A percentile compares a stretch with the other conserved stretches of the same genome.
These are phyloP conservation scores for Talaromyces nanjingensis DNA, from an alignment of 495 filamentous ascomycete genomes.

Conservation along the genomic window DNA sequence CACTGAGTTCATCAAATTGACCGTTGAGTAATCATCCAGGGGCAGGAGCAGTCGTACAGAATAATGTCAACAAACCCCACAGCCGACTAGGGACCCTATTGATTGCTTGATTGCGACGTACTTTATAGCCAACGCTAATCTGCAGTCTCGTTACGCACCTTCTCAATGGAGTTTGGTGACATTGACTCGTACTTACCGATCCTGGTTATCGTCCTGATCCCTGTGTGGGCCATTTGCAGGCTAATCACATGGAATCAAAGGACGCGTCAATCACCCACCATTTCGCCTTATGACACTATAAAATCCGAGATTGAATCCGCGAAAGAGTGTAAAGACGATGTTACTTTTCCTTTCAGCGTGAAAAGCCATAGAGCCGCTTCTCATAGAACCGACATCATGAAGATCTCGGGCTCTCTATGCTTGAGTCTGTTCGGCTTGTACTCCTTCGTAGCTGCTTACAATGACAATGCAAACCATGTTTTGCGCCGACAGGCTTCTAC, in stretches of 20 bases:
- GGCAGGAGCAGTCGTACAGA: not conserved
- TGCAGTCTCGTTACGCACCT: not conserved
- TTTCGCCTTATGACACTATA: not conserved
- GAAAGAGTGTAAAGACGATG: not conserved
- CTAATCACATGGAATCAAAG: not conserved
- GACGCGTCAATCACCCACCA: not conserved
- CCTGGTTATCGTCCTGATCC: not conserved
- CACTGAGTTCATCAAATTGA: not conserved
- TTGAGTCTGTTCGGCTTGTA: conserved; percentile 6
- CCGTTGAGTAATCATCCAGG: not conserved
- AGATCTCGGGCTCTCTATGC: not conserved
- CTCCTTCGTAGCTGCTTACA: conserved; percentile 1
- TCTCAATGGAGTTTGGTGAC: not conserved
- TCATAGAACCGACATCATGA: not conserved
- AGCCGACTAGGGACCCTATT: not conserved
- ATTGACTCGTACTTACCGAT: not conserved
- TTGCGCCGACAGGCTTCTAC: conserved; percentile 7
- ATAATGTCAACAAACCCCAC: not conserved
- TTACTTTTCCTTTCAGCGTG: not conserved
- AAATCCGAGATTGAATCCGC: not conserved
- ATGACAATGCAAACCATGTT: not conserved
- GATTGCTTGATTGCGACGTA: not conserved
- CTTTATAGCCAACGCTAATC: not conserved
- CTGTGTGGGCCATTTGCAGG: not conserved
- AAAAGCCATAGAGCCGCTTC: not conserved